These are phyloP conservation scores for Vicia faba DNA, from an alignment of 306 rosid species.

Conservation along the genomic window DNA sequence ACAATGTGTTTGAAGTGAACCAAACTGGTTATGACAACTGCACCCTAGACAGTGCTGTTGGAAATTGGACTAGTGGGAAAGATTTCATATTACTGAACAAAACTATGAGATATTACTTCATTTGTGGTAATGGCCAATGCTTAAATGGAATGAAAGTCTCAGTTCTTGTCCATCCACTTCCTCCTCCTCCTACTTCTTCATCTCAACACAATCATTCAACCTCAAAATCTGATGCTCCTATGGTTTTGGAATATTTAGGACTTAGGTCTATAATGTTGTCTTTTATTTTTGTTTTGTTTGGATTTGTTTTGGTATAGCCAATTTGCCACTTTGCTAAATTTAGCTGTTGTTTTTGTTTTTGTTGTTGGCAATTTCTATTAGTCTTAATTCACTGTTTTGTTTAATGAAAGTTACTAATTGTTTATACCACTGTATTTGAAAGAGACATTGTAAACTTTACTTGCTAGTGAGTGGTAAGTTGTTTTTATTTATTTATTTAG, in stretches of 20 bases:
- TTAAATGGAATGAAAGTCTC: slow-evolving; percentile 82
- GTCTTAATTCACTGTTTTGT: slow-evolving; percentile 1
- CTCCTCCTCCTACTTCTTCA: slow-evolving; percentile 46
- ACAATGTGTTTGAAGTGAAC: slow-evolving; percentile 94
- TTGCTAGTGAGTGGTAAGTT: not conserved
- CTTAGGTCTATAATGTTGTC: slow-evolving; percentile 32
- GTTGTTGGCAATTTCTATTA: too few relatives aligned
- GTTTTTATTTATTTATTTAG: too few relatives aligned
- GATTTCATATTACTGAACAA: slow-evolving; percentile 70
- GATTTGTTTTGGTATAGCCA: slow-evolving; percentile 43
- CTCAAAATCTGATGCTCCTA: slow-evolving; percentile 33
- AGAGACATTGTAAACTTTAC: slow-evolving; percentile 4
- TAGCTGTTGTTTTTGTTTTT: not conserved
- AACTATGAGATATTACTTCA: slow-evolving; percentile 73
- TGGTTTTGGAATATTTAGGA: slow-evolving; percentile 24
- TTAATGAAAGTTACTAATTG: not conserved
- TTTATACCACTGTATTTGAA: not conserved
- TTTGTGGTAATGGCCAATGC: slow-evolving; percentile 91
- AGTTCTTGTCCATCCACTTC: slow-evolving; percentile 70
- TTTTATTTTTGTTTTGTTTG: slow-evolving; percentile 42
- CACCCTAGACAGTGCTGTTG: slow-evolving; percentile 74
- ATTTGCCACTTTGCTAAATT: not conserved
- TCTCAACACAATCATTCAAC: slow-evolving; percentile 18
- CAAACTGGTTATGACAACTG: slow-evolving; percentile 90
- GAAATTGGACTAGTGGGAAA: slow-evolving; percentile 92